Conservation (phyloP, 805 yeast genomes). For the Candida coquimbonensis region DNA sequence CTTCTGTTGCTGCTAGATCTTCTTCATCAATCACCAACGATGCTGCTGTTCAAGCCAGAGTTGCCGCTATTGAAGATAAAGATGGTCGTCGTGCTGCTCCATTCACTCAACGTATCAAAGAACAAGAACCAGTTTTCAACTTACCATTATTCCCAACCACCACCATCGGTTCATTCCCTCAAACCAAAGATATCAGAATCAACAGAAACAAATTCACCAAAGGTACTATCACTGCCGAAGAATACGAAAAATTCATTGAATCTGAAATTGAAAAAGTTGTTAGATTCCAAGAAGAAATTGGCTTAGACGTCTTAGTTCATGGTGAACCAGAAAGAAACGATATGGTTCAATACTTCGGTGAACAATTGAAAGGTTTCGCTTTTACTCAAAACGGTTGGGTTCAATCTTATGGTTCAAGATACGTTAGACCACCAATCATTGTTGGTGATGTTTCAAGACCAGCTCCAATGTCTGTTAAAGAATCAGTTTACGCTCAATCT, state of each 20-base stretch:
- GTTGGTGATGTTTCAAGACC: slow-evolving; percentile 99
- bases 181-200: slow-evolving; percentile 97
- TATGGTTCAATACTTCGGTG: slow-evolving; percentile 99
- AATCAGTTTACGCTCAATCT: slow-evolving; percentile 98
- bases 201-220: slow-evolving; percentile 97
- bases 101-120: slow-evolving; percentile 80
- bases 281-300: slow-evolving; percentile 99
- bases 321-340: slow-evolving; percentile 99
- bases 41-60: slow-evolving; percentile 82
- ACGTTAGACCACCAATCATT: slow-evolving; percentile 98
- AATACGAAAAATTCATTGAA: slow-evolving; percentile 94
- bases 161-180: slow-evolving; percentile 99
- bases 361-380: slow-evolving; percentile 95
- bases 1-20: slow-evolving; percentile 77
- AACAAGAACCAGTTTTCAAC: slow-evolving; percentile 82
- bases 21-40: slow-evolving; percentile 88
- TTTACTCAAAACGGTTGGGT: slow-evolving; percentile 99
- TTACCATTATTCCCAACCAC: slow-evolving; percentile 99
- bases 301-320: slow-evolving; percentile 96
- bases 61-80: slow-evolving; percentile 67
- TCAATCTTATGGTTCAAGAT: slow-evolving; percentile 99
- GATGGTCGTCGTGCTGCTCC: slow-evolving; percentile 79
- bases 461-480: slow-evolving; percentile 96
- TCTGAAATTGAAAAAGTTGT: slow-evolving; percentile 93
- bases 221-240: slow-evolving; percentile 93